A percentile compares a stretch with the other conserved stretches of the same genome.
Evolutionary conservation across 1,284 basidiomycete species (phyloP).

Genomic region (Bondarzewia mesenterica): DNA sequence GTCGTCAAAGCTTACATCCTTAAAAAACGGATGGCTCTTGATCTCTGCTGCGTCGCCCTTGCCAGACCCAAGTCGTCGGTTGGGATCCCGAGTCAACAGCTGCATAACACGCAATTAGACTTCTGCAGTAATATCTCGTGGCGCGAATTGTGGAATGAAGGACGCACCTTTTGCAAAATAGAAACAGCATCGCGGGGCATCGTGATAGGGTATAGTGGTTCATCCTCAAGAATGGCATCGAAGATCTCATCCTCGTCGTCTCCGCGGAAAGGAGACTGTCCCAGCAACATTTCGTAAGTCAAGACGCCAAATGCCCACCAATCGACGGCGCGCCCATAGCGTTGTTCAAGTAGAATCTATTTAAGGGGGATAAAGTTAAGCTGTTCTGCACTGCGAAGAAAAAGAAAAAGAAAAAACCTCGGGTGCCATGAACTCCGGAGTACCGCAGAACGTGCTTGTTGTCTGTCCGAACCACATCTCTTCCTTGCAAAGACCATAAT

Average conservation of each 20-base stretch:
- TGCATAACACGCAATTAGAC: background rate
- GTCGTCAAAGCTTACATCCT: constrained; percentile 95
- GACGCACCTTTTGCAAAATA: constrained; percentile 80
- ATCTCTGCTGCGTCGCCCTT: constrained; percentile 95
- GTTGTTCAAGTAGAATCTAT: constrained; percentile 94
- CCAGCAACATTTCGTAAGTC: constrained; percentile 98
- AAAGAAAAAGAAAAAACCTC: constrained; percentile 52
- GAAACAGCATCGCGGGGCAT: constrained; percentile 98
- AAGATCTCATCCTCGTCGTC: constrained; percentile 99
- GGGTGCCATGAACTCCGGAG: constrained; percentile 99
- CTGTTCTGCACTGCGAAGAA: constrained; percentile 1
- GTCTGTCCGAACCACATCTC: constrained; percentile 97
- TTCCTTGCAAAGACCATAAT: constrained; percentile 99
- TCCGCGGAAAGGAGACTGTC: constrained; percentile 98
- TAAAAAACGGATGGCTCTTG: constrained; percentile 97
- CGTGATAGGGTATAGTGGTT: constrained; percentile 98
- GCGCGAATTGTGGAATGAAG: too few species aligned
- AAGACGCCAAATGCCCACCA: constrained; percentile 99
- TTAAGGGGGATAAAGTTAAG: constrained; percentile 2
- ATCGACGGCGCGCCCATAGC: constrained; percentile 96
- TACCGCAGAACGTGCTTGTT: constrained; percentile 99
- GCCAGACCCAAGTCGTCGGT: constrained; percentile 87
- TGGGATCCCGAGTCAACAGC: constrained; percentile 92
- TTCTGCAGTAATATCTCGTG: background rate
- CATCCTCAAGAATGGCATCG: constrained; percentile 97